phyloP scores from a whole-genome alignment of 1,139 yeast species.

The Protomyces inundatus region DNA sequence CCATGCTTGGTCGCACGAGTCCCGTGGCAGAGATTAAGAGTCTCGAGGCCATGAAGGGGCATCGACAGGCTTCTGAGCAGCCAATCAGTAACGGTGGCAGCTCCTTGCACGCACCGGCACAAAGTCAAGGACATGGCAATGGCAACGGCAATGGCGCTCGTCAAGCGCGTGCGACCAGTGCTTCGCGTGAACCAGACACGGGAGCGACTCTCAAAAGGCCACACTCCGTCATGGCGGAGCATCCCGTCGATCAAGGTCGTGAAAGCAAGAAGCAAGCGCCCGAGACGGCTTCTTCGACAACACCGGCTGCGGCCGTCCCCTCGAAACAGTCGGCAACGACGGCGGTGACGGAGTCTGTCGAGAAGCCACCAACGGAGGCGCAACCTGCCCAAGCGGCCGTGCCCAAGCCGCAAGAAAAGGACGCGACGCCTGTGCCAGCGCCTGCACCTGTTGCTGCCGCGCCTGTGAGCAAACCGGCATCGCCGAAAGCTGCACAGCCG shows the following conservation, averaged over 20 bases:
- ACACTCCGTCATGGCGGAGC: neutral
- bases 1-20: conserved; percentile 25
- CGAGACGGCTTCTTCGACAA: neutral
- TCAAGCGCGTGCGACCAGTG: no score
- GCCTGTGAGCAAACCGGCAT: neutral
- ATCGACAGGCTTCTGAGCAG: no score
- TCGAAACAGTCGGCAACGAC: neutral
- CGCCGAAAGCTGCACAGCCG: neutral
- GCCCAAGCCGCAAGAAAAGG: neutral
- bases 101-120: no score
- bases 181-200: no score
- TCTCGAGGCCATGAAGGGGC: neutral
- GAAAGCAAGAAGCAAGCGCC: neutral
- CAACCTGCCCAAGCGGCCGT: neutral
- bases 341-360: neutral
- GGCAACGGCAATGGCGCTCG: no score
- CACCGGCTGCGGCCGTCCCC: neutral
- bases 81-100: no score
- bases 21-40: conserved; percentile 25
- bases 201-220: neutral
- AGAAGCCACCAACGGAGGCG: neutral
- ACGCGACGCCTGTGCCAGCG: neutral
- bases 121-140: no score
- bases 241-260: neutral
- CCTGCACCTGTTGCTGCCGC: neutral